Conservation (phyloP, 106 monocot genomes). For the Phalaenopsis equestris region DNA sequence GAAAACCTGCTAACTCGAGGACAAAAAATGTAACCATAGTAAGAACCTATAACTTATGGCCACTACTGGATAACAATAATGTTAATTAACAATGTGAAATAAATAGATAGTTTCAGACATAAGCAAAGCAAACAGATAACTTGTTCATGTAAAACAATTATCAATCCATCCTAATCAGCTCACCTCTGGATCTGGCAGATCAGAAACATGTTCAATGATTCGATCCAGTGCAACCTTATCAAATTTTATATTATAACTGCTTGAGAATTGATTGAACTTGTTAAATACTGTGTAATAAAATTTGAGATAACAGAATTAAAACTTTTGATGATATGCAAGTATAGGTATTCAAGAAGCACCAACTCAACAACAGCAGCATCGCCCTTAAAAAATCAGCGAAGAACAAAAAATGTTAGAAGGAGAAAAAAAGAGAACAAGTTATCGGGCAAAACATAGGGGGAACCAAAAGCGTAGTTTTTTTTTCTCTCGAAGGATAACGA, state of each 20-base stretch:
- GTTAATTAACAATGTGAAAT: not conserved
- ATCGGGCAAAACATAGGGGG: no score
- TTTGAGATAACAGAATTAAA: not conserved
- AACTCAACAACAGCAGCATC: conserved; percentile 91
- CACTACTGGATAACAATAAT: not conserved
- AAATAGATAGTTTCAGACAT: not conserved
- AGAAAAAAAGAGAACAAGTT: no score
- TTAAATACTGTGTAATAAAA: not conserved
- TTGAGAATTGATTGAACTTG: conserved; percentile 11
- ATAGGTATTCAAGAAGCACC: conserved; percentile 21
- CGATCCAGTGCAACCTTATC: conserved; percentile 74
- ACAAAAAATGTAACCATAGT: not conserved
- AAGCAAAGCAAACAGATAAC: not conserved
- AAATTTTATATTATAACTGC: conserved; percentile 69
- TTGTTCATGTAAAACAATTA: not conserved
- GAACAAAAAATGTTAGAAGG: no score
- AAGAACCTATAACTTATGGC: not conserved
- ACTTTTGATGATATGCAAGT: not conserved
- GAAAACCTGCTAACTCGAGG: not conserved
- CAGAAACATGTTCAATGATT: conserved; percentile 59
- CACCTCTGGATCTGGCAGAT: conserved; percentile 88
- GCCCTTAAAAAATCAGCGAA: conserved; percentile 21
- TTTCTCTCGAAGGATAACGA: no score
- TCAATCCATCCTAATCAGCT: not conserved
- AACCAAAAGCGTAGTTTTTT: no score